A percentile compares a stretch with the other conserved stretches of the same genome.
Evolutionary conservation across 78 protist species (phyloP).

Genomic region (Dictyostelium firmibasis): DNA sequence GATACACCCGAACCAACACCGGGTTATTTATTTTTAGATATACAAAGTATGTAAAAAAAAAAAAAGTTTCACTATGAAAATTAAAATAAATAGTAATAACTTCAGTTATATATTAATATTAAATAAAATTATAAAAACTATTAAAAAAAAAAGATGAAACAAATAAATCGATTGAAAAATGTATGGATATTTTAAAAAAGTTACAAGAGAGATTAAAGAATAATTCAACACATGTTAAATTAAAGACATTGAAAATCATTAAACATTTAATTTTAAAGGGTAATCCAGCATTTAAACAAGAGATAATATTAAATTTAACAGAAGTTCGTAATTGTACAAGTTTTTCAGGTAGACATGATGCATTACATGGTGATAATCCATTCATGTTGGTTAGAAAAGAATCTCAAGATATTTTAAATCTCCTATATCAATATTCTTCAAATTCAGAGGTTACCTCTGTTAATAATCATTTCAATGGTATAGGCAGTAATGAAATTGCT

Average conservation of each 20-base stretch:
- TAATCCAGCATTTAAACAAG: conserved; percentile 5
- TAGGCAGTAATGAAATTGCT: background rate
- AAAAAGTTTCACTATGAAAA: background rate
- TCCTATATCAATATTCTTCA: conserved; percentile 28
- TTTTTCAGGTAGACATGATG: conserved; percentile 7
- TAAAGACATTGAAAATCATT: conserved; percentile 25
- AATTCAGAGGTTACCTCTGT: background rate
- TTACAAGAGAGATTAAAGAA: conserved; percentile 33
- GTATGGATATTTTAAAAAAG: conserved; percentile 22
- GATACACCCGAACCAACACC: conserved; percentile 52
- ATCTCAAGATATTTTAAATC: conserved; percentile 39
- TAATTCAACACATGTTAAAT: conserved; percentile 33
- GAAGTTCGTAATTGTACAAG: conserved; percentile 15
- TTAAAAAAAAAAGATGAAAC: conserved; percentile 19
- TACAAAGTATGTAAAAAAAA: conserved; percentile 13
- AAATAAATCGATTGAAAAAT: conserved; percentile 5
- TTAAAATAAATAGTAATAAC: background rate
- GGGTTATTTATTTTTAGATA: conserved; percentile 37
- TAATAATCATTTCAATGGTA: background rate
- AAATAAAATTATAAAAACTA: background rate
- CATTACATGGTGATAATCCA: conserved; percentile 16
- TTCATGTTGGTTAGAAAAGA: conserved; percentile 16
- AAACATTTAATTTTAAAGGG: conserved; percentile 45
- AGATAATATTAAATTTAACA: conserved; percentile 5
- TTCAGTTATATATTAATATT: no score